Evolutionary conservation across 139 green algal species (phyloP), one percentile per base, ranked within the genome.

Genomic region (Volvox africanus): DNA sequence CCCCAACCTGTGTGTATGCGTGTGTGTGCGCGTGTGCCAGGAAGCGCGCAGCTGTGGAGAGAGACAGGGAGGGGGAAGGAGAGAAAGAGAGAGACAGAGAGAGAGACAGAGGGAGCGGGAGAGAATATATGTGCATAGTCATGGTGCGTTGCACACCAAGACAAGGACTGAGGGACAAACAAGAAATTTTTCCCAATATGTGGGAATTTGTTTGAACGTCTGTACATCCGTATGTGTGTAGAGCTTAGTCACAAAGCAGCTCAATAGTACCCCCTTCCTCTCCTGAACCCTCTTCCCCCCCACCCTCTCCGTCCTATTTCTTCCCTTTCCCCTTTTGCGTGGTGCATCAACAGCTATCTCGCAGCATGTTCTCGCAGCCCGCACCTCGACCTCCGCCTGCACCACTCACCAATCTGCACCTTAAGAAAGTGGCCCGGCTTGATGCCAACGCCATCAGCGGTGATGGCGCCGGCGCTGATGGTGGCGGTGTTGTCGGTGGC

Each of bases 381-480:
- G 81, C 61, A 6, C 81, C 81, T 0, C 61, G 44, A 3, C 69
- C 85, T 17, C 44, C 69, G 11, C 69, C 85, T 17, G 69, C 85
- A 22, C 85, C 69, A 1, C 69, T 89, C 9, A 89, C 85, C n/a
- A 89, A 89, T 68, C 69, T 37, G 0, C 85, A 89, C 69, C 44
- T 89, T 11, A 50, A 71, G 11, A 80, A 80, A 11, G 85, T 82
- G 37, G 69, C 85, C 0, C 69, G 85, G 0, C 9, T 89, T 44
- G 69, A 89, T 26, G 36, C 35, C 9, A 12, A 36, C 35, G 83
- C 67, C 44, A 37, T 26, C 50, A 71, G 32, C 30, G 50, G 26
- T n/a, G 80, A 14, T 30, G 81, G 30, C 30, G 30, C 17, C 32
- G 81, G 1, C 21, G 82, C 33, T 36, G 65, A 30, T 21, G 33